Percentiles rank a stretch among this genome's conserved stretches.
Evolutionary conservation across 2,329 filamentous ascomycete genomes (phyloP).

Genomic region (Colletotrichum lini): DNA sequence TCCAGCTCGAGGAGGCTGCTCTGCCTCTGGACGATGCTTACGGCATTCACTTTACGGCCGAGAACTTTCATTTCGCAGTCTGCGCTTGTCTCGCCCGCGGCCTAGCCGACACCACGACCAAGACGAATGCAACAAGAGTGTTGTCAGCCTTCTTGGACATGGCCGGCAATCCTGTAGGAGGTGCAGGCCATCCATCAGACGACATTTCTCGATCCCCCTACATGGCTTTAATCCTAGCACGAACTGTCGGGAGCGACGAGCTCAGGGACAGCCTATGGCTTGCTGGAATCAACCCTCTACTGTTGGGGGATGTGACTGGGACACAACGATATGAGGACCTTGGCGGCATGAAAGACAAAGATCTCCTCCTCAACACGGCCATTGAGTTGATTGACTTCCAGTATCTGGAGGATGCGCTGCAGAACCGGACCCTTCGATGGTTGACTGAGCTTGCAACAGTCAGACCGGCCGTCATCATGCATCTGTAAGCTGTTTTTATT

Average conservation of each 20-base stretch:
- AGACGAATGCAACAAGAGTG: constrained; percentile 70
- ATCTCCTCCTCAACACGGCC: constrained; percentile 73
- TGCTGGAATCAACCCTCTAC: constrained; percentile 65
- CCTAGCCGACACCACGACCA: constrained; percentile 74
- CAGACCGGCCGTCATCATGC: constrained; percentile 69
- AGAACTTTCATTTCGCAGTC: constrained; percentile 78
- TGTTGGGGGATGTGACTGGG: constrained; percentile 57
- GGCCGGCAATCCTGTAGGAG: constrained; percentile 52
- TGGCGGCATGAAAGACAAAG: constrained; percentile 68
- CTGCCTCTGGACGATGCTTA: constrained; percentile 75
- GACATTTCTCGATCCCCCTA: constrained; percentile 64
- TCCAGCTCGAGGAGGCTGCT: constrained; percentile 73
- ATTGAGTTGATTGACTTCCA: constrained; percentile 78
- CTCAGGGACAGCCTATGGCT: constrained; percentile 75
- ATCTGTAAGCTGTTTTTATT: constrained; percentile 64
- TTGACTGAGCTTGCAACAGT: constrained; percentile 69
- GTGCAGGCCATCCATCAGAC: constrained; percentile 45
- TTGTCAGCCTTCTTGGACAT: constrained; percentile 74
- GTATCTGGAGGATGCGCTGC: constrained; percentile 73
- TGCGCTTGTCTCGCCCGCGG: constrained; percentile 76
- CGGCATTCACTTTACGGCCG: constrained; percentile 74
- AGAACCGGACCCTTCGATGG: constrained; percentile 72
- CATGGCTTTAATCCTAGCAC: constrained; percentile 70
- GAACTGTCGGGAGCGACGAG: constrained; percentile 70
- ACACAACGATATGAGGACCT: constrained; percentile 61